A percentile compares a stretch with the other conserved stretches of the same genome.
Evolutionary conservation across 2,329 filamentous ascomycete genomes (phyloP).

Genomic region (Alternaria consortialis): DNA sequence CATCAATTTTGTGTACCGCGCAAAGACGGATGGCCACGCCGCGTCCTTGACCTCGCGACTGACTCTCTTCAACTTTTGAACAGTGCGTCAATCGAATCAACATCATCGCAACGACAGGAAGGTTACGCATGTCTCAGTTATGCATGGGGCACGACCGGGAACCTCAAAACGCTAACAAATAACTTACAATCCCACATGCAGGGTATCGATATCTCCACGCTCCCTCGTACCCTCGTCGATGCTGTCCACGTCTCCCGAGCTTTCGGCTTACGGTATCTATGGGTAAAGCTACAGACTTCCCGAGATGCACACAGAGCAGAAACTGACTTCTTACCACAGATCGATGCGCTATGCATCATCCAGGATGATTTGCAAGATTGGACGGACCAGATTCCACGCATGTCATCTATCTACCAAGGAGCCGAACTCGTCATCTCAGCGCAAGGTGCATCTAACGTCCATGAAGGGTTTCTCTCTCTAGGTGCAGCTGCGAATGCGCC

Average conservation of each 20-base stretch:
- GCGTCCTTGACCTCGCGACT: neutral
- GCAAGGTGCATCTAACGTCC: neutral
- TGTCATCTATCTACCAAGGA: slow-evolving; percentile 2
- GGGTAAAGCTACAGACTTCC: neutral
- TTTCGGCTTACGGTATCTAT: slow-evolving; percentile 2
- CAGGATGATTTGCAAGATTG: slow-evolving; percentile 4
- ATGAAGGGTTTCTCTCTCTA: slow-evolving; percentile 1
- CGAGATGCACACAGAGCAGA: neutral
- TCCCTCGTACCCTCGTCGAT: neutral
- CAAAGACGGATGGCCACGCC: slow-evolving; percentile 4
- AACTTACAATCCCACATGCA: neutral
- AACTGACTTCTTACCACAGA: neutral
- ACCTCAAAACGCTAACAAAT: neutral
- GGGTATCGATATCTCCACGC: neutral
- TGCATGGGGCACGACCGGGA: neutral
- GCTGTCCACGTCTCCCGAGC: neutral
- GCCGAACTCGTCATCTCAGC: slow-evolving; percentile 3
- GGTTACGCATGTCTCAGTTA: slow-evolving; percentile 11
- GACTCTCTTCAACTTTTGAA: neutral
- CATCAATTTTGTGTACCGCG: neutral
- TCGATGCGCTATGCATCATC: slow-evolving; percentile 5
- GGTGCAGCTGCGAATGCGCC: neutral
- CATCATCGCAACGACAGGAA: neutral
- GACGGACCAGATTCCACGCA: slow-evolving; percentile 4
- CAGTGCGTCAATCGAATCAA: neutral